Percentiles rank a stretch among this genome's conserved stretches.
Evolutionary conservation across 768 basidiomycete genomes (phyloP).

Genomic region (Naganishia kalamii): DNA sequence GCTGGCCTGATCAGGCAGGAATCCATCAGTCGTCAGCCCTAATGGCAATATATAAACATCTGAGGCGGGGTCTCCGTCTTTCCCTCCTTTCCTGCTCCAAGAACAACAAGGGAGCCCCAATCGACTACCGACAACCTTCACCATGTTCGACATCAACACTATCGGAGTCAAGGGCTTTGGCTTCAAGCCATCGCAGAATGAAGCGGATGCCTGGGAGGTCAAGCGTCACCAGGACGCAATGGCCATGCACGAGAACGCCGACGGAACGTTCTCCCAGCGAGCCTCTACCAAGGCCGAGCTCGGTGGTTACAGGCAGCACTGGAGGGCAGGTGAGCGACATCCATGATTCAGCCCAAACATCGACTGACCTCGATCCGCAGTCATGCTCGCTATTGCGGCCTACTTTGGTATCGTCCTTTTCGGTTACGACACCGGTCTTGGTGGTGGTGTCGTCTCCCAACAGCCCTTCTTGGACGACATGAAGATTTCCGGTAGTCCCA

Average conservation of each 20-base stretch:
- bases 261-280: slow-evolving; percentile 8
- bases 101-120: too few species aligned
- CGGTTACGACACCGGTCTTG: slow-evolving; percentile 54
- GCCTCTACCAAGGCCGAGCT: slow-evolving; percentile 2
- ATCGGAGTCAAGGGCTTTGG: slow-evolving; percentile 9
- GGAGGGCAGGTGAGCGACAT: background rate
- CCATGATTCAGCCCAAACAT: background rate
- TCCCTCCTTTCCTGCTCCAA: background rate
- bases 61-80: too few species aligned
- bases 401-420: slow-evolving; percentile 27
- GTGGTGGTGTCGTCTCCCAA: slow-evolving; percentile 64
- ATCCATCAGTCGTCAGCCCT: too few species aligned
- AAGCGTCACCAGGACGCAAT: slow-evolving; percentile 18
- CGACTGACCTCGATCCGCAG: background rate
- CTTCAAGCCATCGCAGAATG: slow-evolving; percentile 16
- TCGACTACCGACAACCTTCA: background rate
- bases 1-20: too few species aligned
- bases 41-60: too few species aligned
- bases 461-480: slow-evolving; percentile 61
- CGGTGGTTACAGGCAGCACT: slow-evolving; percentile 22
- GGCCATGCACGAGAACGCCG: slow-evolving; percentile 1
- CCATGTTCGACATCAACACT: slow-evolving; percentile 14
- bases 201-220: slow-evolving; percentile 25
- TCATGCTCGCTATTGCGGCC: slow-evolving; percentile 26
- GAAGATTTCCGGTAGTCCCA: slow-evolving; percentile 49